Evolutionary conservation across 2,329 filamentous ascomycete genomes (phyloP).

Genomic region (Pseudogymnoascus sp.): DNA sequence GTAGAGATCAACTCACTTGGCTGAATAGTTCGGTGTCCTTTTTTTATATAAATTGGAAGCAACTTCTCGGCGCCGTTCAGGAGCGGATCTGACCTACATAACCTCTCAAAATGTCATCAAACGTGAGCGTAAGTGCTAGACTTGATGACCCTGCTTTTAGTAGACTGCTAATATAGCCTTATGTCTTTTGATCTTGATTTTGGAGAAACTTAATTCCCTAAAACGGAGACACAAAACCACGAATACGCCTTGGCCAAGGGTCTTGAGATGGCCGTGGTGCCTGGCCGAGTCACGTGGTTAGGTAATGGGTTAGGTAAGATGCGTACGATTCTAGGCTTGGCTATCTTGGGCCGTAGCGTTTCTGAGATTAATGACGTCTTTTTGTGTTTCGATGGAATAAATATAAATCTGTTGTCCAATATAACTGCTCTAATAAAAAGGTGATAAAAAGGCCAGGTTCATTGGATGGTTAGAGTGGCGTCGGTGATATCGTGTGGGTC

Average conservation of each 20-base stretch:
- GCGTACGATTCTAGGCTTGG: slow-evolving; percentile 1
- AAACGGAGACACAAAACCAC: background rate
- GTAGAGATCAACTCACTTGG: slow-evolving; percentile 5
- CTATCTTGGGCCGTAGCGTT: background rate
- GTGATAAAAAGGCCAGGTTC: background rate
- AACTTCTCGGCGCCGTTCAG: background rate
- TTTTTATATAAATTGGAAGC: slow-evolving; percentile 1
- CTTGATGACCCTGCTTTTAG: background rate
- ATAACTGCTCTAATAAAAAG: slow-evolving; percentile 8
- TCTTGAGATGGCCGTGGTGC: background rate
- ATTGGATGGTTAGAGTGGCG: background rate
- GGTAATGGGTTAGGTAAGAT: slow-evolving; percentile 8
- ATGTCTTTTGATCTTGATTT: background rate
- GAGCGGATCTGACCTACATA: background rate
- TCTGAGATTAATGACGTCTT: slow-evolving; percentile 8
- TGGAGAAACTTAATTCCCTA: background rate
- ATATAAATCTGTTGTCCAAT: slow-evolving; percentile 3
- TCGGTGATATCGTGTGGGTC: background rate
- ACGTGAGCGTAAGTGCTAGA: background rate
- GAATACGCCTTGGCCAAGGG: background rate
- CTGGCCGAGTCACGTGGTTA: background rate
- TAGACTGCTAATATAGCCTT: slow-evolving; percentile 1
- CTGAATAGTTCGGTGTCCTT: background rate
- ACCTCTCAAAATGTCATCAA: background rate
- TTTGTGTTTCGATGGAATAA: background rate